These are phyloP conservation scores for Gonapodya sp. DNA, from an alignment of 192 early-diverging fungal species.

Conservation along the genomic window DNA sequence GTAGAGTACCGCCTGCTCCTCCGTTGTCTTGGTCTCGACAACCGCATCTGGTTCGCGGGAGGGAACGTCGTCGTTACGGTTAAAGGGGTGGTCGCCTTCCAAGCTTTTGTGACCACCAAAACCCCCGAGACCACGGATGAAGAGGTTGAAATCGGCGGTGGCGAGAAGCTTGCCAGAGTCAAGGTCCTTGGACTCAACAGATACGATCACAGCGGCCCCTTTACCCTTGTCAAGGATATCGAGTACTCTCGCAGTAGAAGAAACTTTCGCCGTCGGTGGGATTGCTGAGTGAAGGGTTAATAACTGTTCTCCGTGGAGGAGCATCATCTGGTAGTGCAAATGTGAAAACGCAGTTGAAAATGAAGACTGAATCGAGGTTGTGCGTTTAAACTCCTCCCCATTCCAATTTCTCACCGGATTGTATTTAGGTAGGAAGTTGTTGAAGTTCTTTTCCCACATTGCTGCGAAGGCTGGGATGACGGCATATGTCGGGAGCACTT, in stretches of 20 bases:
- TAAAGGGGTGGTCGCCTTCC: conserved; percentile 59
- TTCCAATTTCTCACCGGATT: background rate
- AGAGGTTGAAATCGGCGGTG: conserved; percentile 83
- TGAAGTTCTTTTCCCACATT: conserved; percentile 5
- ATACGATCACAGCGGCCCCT: conserved; percentile 69
- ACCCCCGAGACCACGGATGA: conserved; percentile 85
- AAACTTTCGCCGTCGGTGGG: conserved; percentile 73
- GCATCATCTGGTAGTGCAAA: conserved; percentile 60
- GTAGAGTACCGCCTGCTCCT: conserved; percentile 92
- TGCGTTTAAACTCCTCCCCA: no score
- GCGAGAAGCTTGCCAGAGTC: conserved; percentile 58
- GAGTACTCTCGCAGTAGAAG: conserved; percentile 64
- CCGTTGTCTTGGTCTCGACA: conserved; percentile 72
- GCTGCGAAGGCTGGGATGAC: conserved; percentile 74
- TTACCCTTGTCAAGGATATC: conserved; percentile 98
- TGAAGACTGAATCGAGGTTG: no score
- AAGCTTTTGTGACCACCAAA: conserved; percentile 70
- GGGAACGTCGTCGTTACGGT: conserved; percentile 70
- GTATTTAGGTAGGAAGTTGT: background rate
- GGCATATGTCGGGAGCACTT: conserved; percentile 83
- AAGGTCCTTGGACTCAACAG: conserved; percentile 71
- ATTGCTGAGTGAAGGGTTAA: conserved; percentile 76
- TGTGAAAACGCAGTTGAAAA: no score
- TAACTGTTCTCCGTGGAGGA: conserved; percentile 98
- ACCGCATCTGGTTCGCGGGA: conserved; percentile 76